Percentiles rank a stretch among this genome's conserved stretches.
Conservation (phyloP, 225 moss, liverwort and hornwort genomes). For the Marchantia polymorpha region DNA sequence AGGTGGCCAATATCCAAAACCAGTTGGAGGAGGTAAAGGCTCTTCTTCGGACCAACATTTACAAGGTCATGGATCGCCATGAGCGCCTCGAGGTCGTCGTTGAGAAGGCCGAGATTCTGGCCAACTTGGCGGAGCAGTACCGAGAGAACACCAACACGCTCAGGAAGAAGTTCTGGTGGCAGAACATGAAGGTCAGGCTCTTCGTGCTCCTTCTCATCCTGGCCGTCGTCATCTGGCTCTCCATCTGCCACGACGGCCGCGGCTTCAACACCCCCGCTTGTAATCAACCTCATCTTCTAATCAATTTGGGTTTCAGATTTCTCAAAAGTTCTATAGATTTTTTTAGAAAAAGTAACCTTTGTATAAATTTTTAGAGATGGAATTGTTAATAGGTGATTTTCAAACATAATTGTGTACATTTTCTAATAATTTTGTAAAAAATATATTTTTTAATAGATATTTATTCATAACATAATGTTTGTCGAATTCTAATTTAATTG, state of each 20-base stretch:
- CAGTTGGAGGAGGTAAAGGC: constrained; percentile 28
- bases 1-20: constrained; percentile 23
- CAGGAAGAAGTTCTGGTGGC: constrained; percentile 20
- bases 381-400: too few species aligned
- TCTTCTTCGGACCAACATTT: constrained; percentile 26
- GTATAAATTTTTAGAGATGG: too few species aligned
- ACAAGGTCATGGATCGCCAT: constrained; percentile 26
- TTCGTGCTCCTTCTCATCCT: constrained; percentile 15
- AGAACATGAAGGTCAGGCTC: constrained; percentile 28
- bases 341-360: too few species aligned
- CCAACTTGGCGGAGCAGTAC: constrained; percentile 16
- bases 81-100: constrained; percentile 31
- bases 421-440: too few species aligned
- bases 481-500: too few species aligned
- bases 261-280: constrained; percentile 15
- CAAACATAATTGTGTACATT: too few species aligned
- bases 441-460: too few species aligned
- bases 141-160: constrained; percentile 1
- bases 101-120: constrained; percentile 22
- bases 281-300: too few species aligned
- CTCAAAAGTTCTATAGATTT: too few species aligned
- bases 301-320: too few species aligned
- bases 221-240: constrained; percentile 28
- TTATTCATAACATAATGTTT: too few species aligned
- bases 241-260: constrained; percentile 20